phyloP scores from a whole-genome alignment of 1,139 yeast genomes.

The Hansenula sp. region DNA sequence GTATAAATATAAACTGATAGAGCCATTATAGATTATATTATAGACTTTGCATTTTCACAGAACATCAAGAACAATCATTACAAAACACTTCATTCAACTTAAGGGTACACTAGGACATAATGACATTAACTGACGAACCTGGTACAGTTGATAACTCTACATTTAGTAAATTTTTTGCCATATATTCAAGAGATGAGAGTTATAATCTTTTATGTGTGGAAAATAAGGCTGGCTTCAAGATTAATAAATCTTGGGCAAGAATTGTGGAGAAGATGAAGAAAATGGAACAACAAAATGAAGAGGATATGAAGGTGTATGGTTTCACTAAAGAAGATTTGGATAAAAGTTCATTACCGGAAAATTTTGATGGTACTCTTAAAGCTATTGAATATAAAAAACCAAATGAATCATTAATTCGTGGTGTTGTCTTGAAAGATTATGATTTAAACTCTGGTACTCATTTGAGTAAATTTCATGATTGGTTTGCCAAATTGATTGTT shows the following conservation, averaged over 20 bases:
- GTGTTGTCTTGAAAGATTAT: slow-evolving; percentile 26
- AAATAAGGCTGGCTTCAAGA: slow-evolving; percentile 25
- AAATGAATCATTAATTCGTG: slow-evolving; percentile 29
- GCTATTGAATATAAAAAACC: slow-evolving; percentile 25
- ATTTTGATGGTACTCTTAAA: slow-evolving; percentile 16
- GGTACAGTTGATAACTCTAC: slow-evolving; percentile 26
- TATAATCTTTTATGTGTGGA: slow-evolving; percentile 20
- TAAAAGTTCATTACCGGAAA: slow-evolving; percentile 4
- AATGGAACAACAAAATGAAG: background rate
- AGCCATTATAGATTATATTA: background rate
- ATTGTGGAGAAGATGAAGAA: slow-evolving; percentile 7
- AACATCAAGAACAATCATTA: too few species aligned
- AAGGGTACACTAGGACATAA: background rate
- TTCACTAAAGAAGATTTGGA: background rate
- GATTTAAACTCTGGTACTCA: slow-evolving; percentile 17
- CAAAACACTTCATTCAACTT: background rate
- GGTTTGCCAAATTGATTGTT: slow-evolving; percentile 31
- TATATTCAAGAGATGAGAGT: slow-evolving; percentile 26
- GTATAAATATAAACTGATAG: too few species aligned
- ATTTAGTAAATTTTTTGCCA: slow-evolving; percentile 29
- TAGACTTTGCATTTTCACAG: background rate
- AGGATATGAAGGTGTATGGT: background rate
- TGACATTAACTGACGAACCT: slow-evolving; percentile 8
- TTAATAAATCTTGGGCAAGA: slow-evolving; percentile 24
- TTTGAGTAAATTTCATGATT: slow-evolving; percentile 26